Evolutionary conservation across 73 alveolate genomes (phyloP).

Genomic region (Tetrahymena thermophila): DNA sequence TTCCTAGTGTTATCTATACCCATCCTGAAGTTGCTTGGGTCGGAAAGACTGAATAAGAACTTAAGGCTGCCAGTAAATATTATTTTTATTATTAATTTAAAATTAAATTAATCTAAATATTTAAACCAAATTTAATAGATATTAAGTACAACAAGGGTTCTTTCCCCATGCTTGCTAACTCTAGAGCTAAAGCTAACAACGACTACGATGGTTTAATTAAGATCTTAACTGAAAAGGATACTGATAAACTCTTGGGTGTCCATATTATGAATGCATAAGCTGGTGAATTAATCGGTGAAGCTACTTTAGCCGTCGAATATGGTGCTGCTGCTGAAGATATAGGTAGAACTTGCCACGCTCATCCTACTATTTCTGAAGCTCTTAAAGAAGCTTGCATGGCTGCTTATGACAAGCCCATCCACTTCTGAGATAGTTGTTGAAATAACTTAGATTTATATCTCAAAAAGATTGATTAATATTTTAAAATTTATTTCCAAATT

Average conservation of each 20-base stretch:
- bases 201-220: conserved; percentile 92
- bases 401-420: conserved; percentile 81
- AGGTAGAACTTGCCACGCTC: conserved; percentile 96
- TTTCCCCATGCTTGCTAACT: conserved; percentile 91
- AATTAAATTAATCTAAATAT: not conserved
- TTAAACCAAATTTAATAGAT: not conserved
- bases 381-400: conserved; percentile 92
- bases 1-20: conserved; percentile 87
- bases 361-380: conserved; percentile 94
- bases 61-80: conserved; percentile 40
- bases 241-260: conserved; percentile 85
- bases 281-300: conserved; percentile 94
- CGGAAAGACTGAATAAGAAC: conserved; percentile 90
- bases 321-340: conserved; percentile 96
- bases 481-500: not conserved
- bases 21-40: conserved; percentile 93
- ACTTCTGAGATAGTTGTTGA: conserved; percentile 39
- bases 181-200: conserved; percentile 90
- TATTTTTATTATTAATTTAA: not conserved
- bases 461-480: not conserved
- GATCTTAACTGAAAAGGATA: conserved; percentile 69
- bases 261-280: conserved; percentile 77
- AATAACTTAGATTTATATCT: not conserved
- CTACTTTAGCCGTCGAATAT: conserved; percentile 87
- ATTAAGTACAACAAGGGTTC: conserved; percentile 76